Conservation (phyloP, 1,139 yeast species). For the Geotrichum aggregatum region DNA sequence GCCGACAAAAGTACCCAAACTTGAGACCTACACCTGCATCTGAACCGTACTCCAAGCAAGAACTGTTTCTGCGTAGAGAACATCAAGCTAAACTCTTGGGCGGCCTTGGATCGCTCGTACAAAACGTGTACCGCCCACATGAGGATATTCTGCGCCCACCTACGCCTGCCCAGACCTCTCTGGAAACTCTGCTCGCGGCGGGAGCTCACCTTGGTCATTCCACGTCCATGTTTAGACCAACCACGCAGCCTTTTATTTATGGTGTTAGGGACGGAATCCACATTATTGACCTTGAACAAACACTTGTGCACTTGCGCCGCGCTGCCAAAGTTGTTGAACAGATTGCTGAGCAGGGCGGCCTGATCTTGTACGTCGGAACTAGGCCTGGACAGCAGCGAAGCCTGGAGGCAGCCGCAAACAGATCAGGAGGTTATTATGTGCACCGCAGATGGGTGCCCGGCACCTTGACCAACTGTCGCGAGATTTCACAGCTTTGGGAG, state of each 20-base stretch:
- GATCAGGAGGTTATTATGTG: constrained; percentile 77
- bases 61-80: constrained; percentile 67
- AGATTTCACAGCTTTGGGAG: constrained; percentile 57
- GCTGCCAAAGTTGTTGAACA: constrained; percentile 79
- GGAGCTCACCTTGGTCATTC: constrained; percentile 95
- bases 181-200: constrained; percentile 74
- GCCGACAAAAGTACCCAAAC: constrained; percentile 36
- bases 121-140: constrained; percentile 65
- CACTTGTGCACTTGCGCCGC: constrained; percentile 66
- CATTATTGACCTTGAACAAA: constrained; percentile 82
- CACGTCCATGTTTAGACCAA: constrained; percentile 71
- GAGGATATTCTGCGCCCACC: constrained; percentile 60
- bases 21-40: constrained; percentile 38
- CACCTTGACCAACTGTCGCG: constrained; percentile 78
- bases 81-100: constrained; percentile 51
- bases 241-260: constrained; percentile 79
- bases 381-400: constrained; percentile 71
- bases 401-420: constrained; percentile 72
- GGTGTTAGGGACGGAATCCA: constrained; percentile 88
- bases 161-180: constrained; percentile 52
- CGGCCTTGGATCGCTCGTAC: constrained; percentile 61
- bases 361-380: constrained; percentile 81
- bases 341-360: constrained; percentile 78
- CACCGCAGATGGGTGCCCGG: constrained; percentile 93
- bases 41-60: constrained; percentile 67